These are phyloP conservation scores for Cronartium ribicola DNA, from an alignment of 1,284 basidiomycete genomes.

Conservation along the genomic window DNA sequence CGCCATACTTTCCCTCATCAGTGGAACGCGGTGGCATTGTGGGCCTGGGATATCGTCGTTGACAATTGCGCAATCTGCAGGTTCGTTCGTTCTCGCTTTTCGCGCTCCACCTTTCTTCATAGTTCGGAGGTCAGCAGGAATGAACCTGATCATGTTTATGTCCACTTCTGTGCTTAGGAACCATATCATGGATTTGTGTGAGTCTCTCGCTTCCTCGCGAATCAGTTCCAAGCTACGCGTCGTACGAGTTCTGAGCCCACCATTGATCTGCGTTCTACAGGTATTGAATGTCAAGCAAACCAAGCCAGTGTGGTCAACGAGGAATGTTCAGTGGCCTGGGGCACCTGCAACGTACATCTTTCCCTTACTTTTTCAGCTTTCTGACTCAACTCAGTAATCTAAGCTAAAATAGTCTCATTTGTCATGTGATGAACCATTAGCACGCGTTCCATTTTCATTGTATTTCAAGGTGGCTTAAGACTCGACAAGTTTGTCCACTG, in stretches of 20 bases:
- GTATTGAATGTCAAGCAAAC: conserved; percentile 99
- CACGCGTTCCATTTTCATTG: conserved; percentile 99
- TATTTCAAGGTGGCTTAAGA: conserved; percentile 99
- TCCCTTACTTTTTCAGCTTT: background rate
- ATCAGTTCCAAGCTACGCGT: background rate
- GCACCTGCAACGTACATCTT: conserved; percentile 85
- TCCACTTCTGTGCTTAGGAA: conserved; percentile 77
- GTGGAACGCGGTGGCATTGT: conserved; percentile 42
- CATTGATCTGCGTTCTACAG: conserved; percentile 54
- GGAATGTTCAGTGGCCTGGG: conserved; percentile 98
- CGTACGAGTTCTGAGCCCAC: conserved; percentile 36
- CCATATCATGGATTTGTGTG: conserved; percentile 98
- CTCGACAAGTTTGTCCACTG: conserved; percentile 94
- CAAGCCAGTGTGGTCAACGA: conserved; percentile 93
- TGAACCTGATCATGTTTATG: conserved; percentile 48
- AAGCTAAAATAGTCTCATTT: background rate
- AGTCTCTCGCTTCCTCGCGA: conserved; percentile 49
- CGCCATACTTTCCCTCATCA: background rate
- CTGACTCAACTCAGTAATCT: background rate
- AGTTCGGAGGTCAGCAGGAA: background rate
- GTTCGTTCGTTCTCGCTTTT: conserved; percentile 1
- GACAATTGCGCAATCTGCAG: conserved; percentile 42
- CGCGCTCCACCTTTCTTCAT: conserved; percentile 1
- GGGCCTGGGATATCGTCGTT: conserved; percentile 42
- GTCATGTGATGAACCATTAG: conserved; percentile 54